Percentiles rank a stretch among this genome's conserved stretches.
Conservation (phyloP, 2,329 filamentous ascomycete species). For the Paradendryphiella salina region DNA sequence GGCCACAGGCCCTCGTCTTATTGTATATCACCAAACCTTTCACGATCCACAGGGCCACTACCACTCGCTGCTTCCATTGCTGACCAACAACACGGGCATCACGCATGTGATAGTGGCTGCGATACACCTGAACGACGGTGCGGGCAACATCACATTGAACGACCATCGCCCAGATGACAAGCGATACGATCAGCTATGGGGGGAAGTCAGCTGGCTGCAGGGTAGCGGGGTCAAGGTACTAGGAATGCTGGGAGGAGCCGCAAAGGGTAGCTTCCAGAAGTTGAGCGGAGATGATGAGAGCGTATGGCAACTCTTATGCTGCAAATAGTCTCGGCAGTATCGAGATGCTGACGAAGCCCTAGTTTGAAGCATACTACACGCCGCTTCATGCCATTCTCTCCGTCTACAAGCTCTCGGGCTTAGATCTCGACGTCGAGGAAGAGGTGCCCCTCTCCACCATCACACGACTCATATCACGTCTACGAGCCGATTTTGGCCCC, state of each 20-base stretch:
- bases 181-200: constrained; percentile 74
- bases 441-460: constrained; percentile 68
- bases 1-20: constrained; percentile 48
- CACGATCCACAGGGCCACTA: constrained; percentile 58
- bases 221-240: constrained; percentile 75
- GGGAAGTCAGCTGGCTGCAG: constrained; percentile 73
- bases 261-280: constrained; percentile 69
- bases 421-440: constrained; percentile 64
- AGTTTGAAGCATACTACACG: constrained; percentile 74
- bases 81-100: constrained; percentile 61
- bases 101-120: constrained; percentile 88
- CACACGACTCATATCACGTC: constrained; percentile 54
- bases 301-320: constrained; percentile 20
- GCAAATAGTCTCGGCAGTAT: too few species aligned
- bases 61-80: constrained; percentile 64
- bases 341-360: constrained; percentile 11
- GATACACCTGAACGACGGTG: constrained; percentile 75
- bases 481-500: constrained; percentile 66
- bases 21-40: constrained; percentile 68
- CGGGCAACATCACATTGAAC: constrained; percentile 74
- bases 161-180: constrained; percentile 71
- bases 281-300: constrained; percentile 40
- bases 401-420: constrained; percentile 51
- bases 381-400: constrained; percentile 69
- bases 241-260: constrained; percentile 86